Conservation (phyloP, 805 yeast species). For the Metschnikowia santaceciliae region DNA sequence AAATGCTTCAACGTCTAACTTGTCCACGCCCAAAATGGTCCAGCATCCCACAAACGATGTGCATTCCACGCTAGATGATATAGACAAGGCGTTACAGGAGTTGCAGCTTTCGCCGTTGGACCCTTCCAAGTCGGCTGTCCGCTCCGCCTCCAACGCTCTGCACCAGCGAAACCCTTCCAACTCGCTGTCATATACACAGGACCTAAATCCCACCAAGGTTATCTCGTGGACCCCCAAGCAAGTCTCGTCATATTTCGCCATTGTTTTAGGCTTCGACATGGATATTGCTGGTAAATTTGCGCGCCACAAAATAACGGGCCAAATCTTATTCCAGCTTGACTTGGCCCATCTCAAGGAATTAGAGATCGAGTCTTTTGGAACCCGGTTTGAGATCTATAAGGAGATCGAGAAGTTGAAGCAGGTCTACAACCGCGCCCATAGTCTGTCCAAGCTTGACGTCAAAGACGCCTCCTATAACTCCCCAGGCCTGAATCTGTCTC, state of each 20-base stretch:
- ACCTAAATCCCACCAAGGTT: constrained; percentile 47
- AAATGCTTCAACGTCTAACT: constrained; percentile 7
- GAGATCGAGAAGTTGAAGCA: constrained; percentile 70
- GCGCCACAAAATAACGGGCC: constrained; percentile 85
- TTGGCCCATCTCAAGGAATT: constrained; percentile 83
- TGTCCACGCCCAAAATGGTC: constrained; percentile 4
- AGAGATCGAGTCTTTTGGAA: constrained; percentile 90
- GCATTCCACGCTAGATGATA: constrained; percentile 51
- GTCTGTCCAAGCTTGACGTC: constrained; percentile 5
- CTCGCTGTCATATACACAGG: constrained; percentile 17
- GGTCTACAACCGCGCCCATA: constrained; percentile 12
- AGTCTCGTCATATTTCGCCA: constrained; percentile 71
- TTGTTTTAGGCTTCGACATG: constrained; percentile 66
- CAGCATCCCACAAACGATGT: constrained; percentile 6
- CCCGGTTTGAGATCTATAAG: constrained; percentile 86
- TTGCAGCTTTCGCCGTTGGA: constrained; percentile 31
- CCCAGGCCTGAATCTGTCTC: constrained; percentile 18
- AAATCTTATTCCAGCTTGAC: constrained; percentile 80
- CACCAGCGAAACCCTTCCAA: constrained; percentile 5
- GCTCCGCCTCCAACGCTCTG: neutral
- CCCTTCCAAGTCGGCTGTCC: constrained; percentile 8
- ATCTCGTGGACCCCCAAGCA: constrained; percentile 80
- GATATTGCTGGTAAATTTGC: constrained; percentile 76
- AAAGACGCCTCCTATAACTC: neutral
- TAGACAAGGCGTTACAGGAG: constrained; percentile 69